Conservation (phyloP, 192 early-diverging fungal species). For the Pecoramyces ruminantium region DNA sequence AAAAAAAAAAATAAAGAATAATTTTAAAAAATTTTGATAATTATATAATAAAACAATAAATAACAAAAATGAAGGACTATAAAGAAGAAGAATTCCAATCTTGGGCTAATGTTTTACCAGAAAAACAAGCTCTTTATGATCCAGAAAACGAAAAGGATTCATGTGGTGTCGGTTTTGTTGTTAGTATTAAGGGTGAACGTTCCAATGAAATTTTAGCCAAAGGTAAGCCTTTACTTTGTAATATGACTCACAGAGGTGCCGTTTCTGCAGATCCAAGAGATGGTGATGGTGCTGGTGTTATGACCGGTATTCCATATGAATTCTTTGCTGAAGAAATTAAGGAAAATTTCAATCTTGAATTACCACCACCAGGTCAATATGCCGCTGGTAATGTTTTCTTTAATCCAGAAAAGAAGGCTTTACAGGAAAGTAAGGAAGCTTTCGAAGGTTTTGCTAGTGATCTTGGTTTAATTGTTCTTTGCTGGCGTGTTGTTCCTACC, state of each 20-base stretch:
- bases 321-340: conserved; percentile 53
- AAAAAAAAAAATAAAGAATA: no score
- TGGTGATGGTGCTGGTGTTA: conserved; percentile 97
- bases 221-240: conserved; percentile 81
- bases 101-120: conserved; percentile 75
- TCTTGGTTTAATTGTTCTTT: conserved; percentile 57
- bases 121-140: conserved; percentile 72
- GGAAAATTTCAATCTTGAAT: conserved; percentile 30
- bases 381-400: conserved; percentile 95
- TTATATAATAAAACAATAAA: neutral
- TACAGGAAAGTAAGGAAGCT: conserved; percentile 37
- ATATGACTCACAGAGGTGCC: conserved; percentile 98
- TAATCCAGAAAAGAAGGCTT: conserved; percentile 27
- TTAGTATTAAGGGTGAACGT: conserved; percentile 70
- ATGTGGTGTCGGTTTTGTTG: conserved; percentile 96
- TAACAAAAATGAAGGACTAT: neutral
- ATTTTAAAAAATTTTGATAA: no score
- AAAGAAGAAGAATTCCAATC: conserved; percentile 3
- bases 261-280: conserved; percentile 83
- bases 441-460: conserved; percentile 67
- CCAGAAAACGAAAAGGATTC: conserved; percentile 81
- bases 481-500: conserved; percentile 79
- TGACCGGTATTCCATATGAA: conserved; percentile 84
- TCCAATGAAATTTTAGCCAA: conserved; percentile 80
- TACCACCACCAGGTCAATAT: conserved; percentile 68